Evolutionary conservation across 345 rosid genomes (phyloP), one percentile per base, ranked within the genome.

Genomic region (Euphorbia pulcherrima): DNA sequence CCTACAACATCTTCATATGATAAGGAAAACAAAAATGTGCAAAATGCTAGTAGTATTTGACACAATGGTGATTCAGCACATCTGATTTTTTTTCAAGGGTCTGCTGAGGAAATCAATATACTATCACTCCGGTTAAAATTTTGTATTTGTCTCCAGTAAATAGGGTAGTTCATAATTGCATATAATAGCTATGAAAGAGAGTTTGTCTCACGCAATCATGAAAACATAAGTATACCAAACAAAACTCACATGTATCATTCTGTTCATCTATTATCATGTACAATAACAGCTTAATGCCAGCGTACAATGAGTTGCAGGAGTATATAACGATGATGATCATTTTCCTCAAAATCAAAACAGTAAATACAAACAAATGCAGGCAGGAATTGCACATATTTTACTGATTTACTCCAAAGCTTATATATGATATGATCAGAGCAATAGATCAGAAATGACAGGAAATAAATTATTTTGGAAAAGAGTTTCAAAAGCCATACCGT

Each of bases 401-500:
- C 33, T 27, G 51, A 23, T 24, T 24, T 44, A 44, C 55, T 28
- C 48, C 10, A 39, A 1, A 21, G 2, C 72, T 41, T 8, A 11
- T n/a, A n/a, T n/a, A n/a, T n/a, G n/a, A n/a, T n/a, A n/a, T n/a
- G n/a, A n/a, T n/a, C n/a, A n/a, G n/a, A n/a, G n/a, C n/a, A n/a
- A n/a, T n/a, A n/a, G n/a, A n/a, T n/a, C n/a, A n/a, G n/a, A n/a
- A n/a, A n/a, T n/a, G n/a, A n/a, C n/a, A n/a, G n/a, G n/a, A n/a
- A n/a, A n/a, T n/a, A n/a, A n/a, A n/a, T n/a, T 40, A 16, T 52
- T 6, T 35, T 21, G 48, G 55, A 62, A 3, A 29, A 61, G 68
- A 52, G 62, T 35, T 16, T 21, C 33, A 16, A 68, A 62, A 13
- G 50, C 46, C 79, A 67, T 72, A 76, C 80, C 14, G 72, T 67